Base-by-base conservation (phyloP, 176 grass and related monocot genomes). In the Triticum dicoccoides region DNA sequence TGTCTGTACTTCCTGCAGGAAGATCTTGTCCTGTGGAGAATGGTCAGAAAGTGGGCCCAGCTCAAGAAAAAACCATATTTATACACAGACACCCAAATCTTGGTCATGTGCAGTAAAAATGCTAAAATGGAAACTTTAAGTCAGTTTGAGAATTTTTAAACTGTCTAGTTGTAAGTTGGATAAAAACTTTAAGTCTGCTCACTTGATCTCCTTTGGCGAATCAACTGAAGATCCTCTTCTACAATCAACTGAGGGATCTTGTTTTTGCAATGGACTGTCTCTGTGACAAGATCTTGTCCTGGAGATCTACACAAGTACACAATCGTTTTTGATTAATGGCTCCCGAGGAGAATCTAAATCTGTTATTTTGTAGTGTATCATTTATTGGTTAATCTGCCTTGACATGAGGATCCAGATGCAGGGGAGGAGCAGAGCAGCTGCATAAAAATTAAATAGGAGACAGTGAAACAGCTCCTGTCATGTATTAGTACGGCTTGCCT, bases 281-380 rank as follows among this genome's bases (percentile, higher is more conserved):
- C 27, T 76, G 32, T 69, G 68, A 76, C 85, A 84, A 84, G 76
- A 87, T 91, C 85, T 59, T 47, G 35, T 29, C 27, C 80, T 87
- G 21, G 4, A 66, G 67, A 87, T 91, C 56, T 63, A 65, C 51
- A 32, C 68, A 45, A 66, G 85, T 80, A 87, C 81, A 38, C 58
- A 4, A 6, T 20, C 14, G 11, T 23, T 80, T 83, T 67, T 35
- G 67, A 68, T 68, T 35, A 75, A 68, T 68, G 59, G 10, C 15
- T 27, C 6, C 59, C 10, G 6, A 67, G 21, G 5, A 11, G 5
- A 75, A 91, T 87, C 66, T 3, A 83, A 29, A 79, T 80, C 68
- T 61, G 21, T 80, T 66, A 79, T 51, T 74, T 80, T 79, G 34
- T 35, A 68, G 34, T 3, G 34, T 30, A 68, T 29, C 32, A 58